A percentile compares a stretch with the other conserved stretches of the same genome.
These are phyloP conservation scores for Escallonia herrerae DNA, from an alignment of 129 eudicot species.

Conservation along the genomic window DNA sequence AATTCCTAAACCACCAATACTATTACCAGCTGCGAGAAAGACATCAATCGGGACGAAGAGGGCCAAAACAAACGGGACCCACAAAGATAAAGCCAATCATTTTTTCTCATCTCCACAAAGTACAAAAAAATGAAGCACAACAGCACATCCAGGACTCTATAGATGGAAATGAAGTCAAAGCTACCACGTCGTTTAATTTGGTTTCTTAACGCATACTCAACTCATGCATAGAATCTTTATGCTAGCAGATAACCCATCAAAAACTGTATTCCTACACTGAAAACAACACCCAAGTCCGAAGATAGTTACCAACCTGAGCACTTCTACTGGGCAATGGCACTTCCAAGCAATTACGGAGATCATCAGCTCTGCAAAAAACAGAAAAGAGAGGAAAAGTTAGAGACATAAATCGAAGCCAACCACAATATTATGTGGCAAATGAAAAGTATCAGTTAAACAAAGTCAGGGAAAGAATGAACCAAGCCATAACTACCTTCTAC, in stretches of 20 bases:
- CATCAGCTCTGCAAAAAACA: conserved; percentile 61
- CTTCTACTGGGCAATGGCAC: conserved; percentile 74
- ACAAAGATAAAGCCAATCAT: too few species aligned
- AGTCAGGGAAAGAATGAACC: not conserved
- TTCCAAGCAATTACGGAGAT: conserved; percentile 65
- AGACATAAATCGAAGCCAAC: conserved; percentile 1
- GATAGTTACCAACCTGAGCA: conserved; percentile 55
- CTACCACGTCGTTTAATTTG: too few species aligned
- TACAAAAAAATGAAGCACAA: not conserved
- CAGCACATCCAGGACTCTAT: not conserved
- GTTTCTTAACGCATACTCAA: too few species aligned
- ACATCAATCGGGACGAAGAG: too few species aligned
- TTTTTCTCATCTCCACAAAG: too few species aligned
- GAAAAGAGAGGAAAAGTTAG: not conserved
- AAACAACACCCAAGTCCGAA: not conserved
- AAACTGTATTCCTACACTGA: too few species aligned
- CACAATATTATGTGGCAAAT: not conserved
- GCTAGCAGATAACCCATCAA: not conserved
- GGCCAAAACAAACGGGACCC: too few species aligned
- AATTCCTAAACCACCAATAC: too few species aligned
- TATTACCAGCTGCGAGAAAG: too few species aligned
- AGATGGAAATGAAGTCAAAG: not conserved
- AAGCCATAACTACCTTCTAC: conserved; percentile 47
- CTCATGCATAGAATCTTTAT: too few species aligned
- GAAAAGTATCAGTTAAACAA: not conserved